Percentiles rank a stretch among this genome's conserved stretches.
phyloP scores from a whole-genome alignment of 306 rosid species.

The Cicer bijugum region DNA sequence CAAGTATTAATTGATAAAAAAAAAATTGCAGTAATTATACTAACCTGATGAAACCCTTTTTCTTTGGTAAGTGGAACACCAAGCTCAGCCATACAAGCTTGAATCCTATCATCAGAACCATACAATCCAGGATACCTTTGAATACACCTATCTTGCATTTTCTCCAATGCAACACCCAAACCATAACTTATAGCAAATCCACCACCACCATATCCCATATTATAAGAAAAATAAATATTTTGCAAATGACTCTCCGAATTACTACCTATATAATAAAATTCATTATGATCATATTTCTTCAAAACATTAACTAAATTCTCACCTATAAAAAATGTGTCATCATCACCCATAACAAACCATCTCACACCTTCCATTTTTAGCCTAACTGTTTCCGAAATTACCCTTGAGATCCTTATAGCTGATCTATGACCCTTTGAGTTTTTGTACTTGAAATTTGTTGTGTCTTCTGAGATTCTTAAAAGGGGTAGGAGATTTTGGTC shows the following conservation, averaged over 20 bases:
- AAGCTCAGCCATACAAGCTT: constrained; percentile 83
- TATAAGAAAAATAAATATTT: constrained; percentile 65
- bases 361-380: constrained; percentile 57
- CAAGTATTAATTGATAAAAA: no score
- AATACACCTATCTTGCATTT: constrained; percentile 72
- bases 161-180: constrained; percentile 62
- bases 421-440: constrained; percentile 59
- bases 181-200: constrained; percentile 76
- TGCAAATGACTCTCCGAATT: constrained; percentile 76
- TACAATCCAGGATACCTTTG: constrained; percentile 64
- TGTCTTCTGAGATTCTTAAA: constrained; percentile 57
- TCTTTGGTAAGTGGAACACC: constrained; percentile 82
- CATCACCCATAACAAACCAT: constrained; percentile 88
- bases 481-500: constrained; percentile 51
- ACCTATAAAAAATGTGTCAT: constrained; percentile 65
- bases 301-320: constrained; percentile 67
- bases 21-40: neutral
- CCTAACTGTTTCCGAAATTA: constrained; percentile 65
- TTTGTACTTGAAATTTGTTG: constrained; percentile 58
- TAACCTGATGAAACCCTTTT: constrained; percentile 80
- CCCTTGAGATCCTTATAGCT: constrained; percentile 69
- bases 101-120: constrained; percentile 79
- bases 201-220: constrained; percentile 82
- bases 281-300: constrained; percentile 65
- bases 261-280: constrained; percentile 72